Percentiles rank a stretch among this genome's conserved stretches.
Evolutionary conservation across 2,329 filamentous ascomycete genomes (phyloP).

Genomic region (Venturia aucupariae): DNA sequence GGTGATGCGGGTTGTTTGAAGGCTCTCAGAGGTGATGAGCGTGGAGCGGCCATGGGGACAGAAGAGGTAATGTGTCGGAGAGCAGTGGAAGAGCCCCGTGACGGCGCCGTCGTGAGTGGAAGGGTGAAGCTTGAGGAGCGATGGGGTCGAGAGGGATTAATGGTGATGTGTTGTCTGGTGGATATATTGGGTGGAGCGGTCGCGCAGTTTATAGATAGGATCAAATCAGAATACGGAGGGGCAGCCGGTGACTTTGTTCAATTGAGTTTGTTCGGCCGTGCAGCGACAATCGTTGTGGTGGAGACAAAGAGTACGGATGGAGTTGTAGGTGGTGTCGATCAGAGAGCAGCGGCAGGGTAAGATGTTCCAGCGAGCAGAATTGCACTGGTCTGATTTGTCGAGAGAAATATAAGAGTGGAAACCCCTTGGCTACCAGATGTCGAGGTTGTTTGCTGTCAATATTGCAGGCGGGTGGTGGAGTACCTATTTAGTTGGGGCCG

Average conservation of each 20-base stretch:
- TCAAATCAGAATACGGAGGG: background rate
- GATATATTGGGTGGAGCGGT: background rate
- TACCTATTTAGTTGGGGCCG: too few species aligned
- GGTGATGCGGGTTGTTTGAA: conserved; percentile 11
- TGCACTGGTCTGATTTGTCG: background rate
- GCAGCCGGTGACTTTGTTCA: background rate
- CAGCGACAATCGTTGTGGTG: background rate
- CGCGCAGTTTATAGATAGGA: background rate
- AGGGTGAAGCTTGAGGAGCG: background rate
- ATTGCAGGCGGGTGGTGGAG: too few species aligned
- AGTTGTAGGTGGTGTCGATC: background rate
- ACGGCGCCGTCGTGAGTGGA: background rate
- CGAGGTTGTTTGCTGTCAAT: conserved; percentile 2
- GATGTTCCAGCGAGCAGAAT: background rate
- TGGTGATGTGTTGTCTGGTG: background rate
- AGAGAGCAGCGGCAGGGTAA: background rate
- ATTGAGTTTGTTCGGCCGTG: background rate
- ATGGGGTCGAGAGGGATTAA: background rate
- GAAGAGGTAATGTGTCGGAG: background rate
- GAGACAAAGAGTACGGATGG: background rate
- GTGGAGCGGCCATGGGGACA: background rate
- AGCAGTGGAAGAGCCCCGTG: background rate
- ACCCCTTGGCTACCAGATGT: background rate
- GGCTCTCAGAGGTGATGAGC: conserved; percentile 3
- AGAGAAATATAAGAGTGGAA: background rate